A percentile compares a stretch with the other conserved stretches of the same genome.
Evolutionary conservation across 257 asterid genomes (phyloP).

Genomic region (Primulina tabacum): DNA sequence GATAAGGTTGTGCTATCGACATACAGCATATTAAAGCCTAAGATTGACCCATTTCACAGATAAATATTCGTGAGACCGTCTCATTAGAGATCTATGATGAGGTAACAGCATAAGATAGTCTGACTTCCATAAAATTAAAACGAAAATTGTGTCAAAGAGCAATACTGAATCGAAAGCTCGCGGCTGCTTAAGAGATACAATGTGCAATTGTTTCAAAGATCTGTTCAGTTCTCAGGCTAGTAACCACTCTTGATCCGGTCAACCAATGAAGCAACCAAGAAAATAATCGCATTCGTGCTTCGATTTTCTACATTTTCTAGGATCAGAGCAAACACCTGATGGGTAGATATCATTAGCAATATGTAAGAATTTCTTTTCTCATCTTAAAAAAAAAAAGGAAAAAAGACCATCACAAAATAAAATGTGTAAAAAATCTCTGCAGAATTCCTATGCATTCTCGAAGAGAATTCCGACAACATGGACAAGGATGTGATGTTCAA

Average conservation of each 20-base stretch:
- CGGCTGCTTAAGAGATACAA: slow-evolving; percentile 30
- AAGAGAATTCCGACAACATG: slow-evolving; percentile 2
- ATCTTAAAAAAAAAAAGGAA: background rate
- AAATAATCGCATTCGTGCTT: slow-evolving; percentile 53
- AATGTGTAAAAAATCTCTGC: background rate
- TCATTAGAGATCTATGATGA: too few relatives aligned
- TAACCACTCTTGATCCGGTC: slow-evolving; percentile 41
- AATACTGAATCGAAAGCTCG: slow-evolving; percentile 47
- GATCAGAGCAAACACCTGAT: slow-evolving; percentile 59
- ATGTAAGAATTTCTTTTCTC: slow-evolving; percentile 5
- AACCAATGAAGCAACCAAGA: slow-evolving; percentile 39
- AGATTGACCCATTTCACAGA: too few relatives aligned
- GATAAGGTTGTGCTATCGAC: background rate
- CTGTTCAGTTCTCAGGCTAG: slow-evolving; percentile 32
- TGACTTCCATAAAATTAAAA: too few relatives aligned
- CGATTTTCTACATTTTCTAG: slow-evolving; percentile 38
- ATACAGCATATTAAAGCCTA: background rate
- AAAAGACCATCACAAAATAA: too few relatives aligned
- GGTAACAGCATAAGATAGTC: too few relatives aligned
- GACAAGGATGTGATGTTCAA: slow-evolving; percentile 5
- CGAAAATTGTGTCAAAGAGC: slow-evolving; percentile 53
- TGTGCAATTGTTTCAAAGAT: slow-evolving; percentile 39
- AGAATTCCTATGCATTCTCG: slow-evolving; percentile 15
- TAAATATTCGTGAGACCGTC: too few relatives aligned
- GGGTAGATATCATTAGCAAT: slow-evolving; percentile 15